Base-by-base conservation (phyloP, 2,329 filamentous ascomycete genomes). In the Neoarthrinium moseri region DNA sequence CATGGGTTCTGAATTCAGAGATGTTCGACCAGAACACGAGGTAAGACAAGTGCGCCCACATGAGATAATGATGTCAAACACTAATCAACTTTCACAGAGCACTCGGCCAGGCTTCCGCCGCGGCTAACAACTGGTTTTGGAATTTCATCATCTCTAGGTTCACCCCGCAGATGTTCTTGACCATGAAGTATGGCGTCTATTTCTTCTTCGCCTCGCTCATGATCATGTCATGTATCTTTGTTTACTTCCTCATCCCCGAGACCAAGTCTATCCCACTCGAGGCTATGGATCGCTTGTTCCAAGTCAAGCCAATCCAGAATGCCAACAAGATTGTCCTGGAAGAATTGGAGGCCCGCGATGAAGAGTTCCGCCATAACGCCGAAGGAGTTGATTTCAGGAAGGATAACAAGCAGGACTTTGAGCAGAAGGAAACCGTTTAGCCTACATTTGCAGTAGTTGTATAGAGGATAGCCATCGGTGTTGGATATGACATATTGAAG, bases 1-100 rank as follows among this genome's bases (percentile, higher is more conserved):
- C 86, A 0, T 91, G 87, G 87, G 84, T 91, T 18, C 68, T 87
- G 58, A 88, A 88, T 70, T 76, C 76, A 0, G 86, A 91, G 64
- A 89, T 91, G 73, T 90, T 89, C 63, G 80, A 86, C 56, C 78
- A 82, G 52, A 85, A 84, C 65, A 81, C 82, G 13, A 76, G 84
- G 54, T 56, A 17, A 36, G 49, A 38, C 12, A 13, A 17, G 10
- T 34, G 5, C n/a, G n/a, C n/a, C 13, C 11, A 21, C 3, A n/a
- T 38, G 3, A 7, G 15, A 5, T 21, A 17, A 5, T 21, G 11
- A 21, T 15, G 23, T 24, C 35, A 27, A 12, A 26, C 8, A n/a
- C 35, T 33, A 24, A 23, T 23, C 32, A 10, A 20, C 30, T 13
- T 26, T 3, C 10, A 22, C 23, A 56, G 68, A 43, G 80, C 82